Conservation (phyloP, 2,329 filamentous ascomycete genomes). For the Teratosphaeria nubilosa region DNA sequence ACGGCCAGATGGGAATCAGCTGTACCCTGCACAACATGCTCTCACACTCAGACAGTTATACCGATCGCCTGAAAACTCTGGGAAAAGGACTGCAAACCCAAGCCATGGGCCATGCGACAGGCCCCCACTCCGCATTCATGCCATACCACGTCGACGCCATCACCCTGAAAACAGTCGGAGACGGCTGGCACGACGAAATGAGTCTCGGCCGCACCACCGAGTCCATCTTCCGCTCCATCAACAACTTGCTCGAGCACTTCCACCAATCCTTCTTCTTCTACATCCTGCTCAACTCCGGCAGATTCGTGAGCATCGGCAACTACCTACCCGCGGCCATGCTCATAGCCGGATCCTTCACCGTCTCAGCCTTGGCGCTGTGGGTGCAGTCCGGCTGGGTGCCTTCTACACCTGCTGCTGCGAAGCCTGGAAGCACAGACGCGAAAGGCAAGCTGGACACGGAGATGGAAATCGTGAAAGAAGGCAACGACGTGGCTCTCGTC, state of each 20-base stretch:
- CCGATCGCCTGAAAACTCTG: constrained; percentile 76
- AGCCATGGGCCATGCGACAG: constrained; percentile 76
- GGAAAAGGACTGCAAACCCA: constrained; percentile 87
- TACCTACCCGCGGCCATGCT: constrained; percentile 98
- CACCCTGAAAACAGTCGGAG: constrained; percentile 78
- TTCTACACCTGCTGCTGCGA: constrained; percentile 21
- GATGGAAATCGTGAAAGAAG: constrained; percentile 28
- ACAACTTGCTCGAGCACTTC: constrained; percentile 91
- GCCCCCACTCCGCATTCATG: constrained; percentile 91
- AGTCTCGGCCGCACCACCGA: constrained; percentile 81
- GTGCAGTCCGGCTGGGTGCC: constrained; percentile 59
- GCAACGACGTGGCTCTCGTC: constrained; percentile 27
- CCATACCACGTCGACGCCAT: constrained; percentile 96
- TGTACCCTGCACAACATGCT: constrained; percentile 80
- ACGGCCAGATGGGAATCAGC: constrained; percentile 82
- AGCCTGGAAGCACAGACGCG: constrained; percentile 19
- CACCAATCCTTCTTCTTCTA: constrained; percentile 99
- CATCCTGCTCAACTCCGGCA: constrained; percentile 77
- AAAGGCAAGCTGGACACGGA: constrained; percentile 23
- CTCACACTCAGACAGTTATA: constrained; percentile 64
- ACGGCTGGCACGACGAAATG: constrained; percentile 98
- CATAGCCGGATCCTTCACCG: constrained; percentile 85
- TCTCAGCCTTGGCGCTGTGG: constrained; percentile 93
- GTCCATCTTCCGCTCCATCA: constrained; percentile 82
- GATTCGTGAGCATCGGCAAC: constrained; percentile 96